Conservation (phyloP, 306 rosid species). For the Dicorynia guianensis region DNA sequence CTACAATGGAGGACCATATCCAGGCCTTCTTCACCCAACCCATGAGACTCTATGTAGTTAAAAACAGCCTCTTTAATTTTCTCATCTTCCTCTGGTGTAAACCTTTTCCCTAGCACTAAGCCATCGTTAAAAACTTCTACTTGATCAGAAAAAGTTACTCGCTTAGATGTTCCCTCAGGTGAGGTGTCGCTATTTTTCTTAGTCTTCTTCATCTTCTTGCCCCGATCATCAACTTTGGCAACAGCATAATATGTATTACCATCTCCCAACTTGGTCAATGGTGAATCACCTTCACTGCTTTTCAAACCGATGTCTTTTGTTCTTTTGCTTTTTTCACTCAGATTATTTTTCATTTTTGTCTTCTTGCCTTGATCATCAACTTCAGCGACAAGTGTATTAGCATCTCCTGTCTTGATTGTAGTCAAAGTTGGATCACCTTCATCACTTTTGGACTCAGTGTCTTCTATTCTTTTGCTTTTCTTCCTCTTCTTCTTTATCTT, state of each 20-base stretch:
- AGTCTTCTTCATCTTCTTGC: slow-evolving; percentile 21
- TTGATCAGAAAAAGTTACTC: slow-evolving; percentile 68
- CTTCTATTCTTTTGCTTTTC: slow-evolving; percentile 9
- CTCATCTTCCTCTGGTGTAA: no score
- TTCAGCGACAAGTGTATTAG: slow-evolving; percentile 8
- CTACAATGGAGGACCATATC: no score
- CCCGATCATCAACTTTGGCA: slow-evolving; percentile 17
- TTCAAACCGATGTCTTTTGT: slow-evolving; percentile 13
- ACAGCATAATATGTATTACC: background rate
- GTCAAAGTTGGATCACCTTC: slow-evolving; percentile 16
- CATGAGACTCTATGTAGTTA: no score
- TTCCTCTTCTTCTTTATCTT: slow-evolving; percentile 18
- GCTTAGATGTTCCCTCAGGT: slow-evolving; percentile 40
- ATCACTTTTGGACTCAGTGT: background rate
- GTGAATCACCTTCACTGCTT: slow-evolving; percentile 12
- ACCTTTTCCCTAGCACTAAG: no score
- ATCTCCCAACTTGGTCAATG: slow-evolving; percentile 13
- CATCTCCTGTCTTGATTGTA: background rate
- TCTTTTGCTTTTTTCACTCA: slow-evolving; percentile 11
- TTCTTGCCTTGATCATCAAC: slow-evolving; percentile 32
- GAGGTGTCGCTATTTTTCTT: slow-evolving; percentile 34
- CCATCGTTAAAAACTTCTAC: slow-evolving; percentile 57
- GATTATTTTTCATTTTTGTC: slow-evolving; percentile 21
- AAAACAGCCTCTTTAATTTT: no score
- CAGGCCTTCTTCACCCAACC: no score